Conservation (phyloP, 2,329 filamentous ascomycete species). For the Colletotrichum liaoningense region DNA sequence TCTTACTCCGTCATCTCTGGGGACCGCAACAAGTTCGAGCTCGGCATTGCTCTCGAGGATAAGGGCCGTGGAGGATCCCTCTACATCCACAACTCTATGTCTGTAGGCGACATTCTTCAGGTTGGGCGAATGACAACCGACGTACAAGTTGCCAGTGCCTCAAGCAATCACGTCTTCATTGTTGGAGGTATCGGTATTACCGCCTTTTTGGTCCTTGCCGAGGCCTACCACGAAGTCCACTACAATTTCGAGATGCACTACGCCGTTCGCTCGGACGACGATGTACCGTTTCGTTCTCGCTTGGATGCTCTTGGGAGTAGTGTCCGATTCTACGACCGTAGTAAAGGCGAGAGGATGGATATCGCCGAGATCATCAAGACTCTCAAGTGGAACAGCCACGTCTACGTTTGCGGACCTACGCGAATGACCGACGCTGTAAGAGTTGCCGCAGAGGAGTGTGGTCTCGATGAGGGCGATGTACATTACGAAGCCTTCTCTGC, state of each 20-base stretch:
- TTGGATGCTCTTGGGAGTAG: constrained; percentile 54
- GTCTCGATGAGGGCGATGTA: constrained; percentile 61
- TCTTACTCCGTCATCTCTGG: constrained; percentile 71
- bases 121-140: constrained; percentile 63
- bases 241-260: constrained; percentile 68
- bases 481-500: constrained; percentile 72
- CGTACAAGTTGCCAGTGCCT: constrained; percentile 56
- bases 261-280: constrained; percentile 62
- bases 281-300: constrained; percentile 66
- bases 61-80: constrained; percentile 69
- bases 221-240: constrained; percentile 55
- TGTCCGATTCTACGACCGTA: constrained; percentile 64
- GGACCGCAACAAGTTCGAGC: constrained; percentile 60
- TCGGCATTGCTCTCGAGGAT: constrained; percentile 68
- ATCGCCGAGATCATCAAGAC: constrained; percentile 56
- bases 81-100: constrained; percentile 63
- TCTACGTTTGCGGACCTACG: constrained; percentile 71
- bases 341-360: constrained; percentile 63
- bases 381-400: constrained; percentile 63
- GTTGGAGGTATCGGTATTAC: constrained; percentile 75
- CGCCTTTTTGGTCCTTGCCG: constrained; percentile 66
- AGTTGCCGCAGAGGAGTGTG: constrained; percentile 51
- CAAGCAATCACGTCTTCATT: constrained; percentile 71
- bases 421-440: constrained; percentile 66
- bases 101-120: constrained; percentile 61